Evolutionary conservation across 495 filamentous ascomycete genomes (phyloP).

Genomic region (Pyrenula aspistea): DNA sequence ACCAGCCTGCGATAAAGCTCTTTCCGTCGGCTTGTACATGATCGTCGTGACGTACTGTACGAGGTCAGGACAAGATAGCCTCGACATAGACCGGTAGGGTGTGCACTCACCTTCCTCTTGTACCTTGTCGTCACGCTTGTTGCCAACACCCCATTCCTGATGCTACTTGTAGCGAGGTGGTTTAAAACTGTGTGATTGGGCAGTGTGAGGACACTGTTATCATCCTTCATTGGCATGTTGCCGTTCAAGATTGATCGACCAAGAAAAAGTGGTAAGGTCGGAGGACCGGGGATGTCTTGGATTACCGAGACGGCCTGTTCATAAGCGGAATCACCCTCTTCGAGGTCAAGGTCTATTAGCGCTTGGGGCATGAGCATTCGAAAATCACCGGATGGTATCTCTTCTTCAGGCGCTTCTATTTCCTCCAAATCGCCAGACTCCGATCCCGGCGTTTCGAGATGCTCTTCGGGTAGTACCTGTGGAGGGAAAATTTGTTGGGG

Average conservation of each 20-base stretch:
- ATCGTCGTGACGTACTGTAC: slow-evolving; percentile 90
- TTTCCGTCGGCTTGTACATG: slow-evolving; percentile 78
- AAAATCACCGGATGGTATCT: slow-evolving; percentile 35
- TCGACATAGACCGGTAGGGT: background rate
- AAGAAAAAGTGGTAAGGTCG: slow-evolving; percentile 79
- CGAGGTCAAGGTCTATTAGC: slow-evolving; percentile 71
- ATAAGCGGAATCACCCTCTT: slow-evolving; percentile 62
- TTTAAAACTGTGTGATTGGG: slow-evolving; percentile 97
- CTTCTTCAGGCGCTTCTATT: slow-evolving; percentile 26
- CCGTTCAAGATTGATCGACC: slow-evolving; percentile 91
- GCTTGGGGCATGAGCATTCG: slow-evolving; percentile 64
- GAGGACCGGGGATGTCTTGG: slow-evolving; percentile 67
- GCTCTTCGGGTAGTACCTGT: slow-evolving; percentile 22
- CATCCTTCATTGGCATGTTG: slow-evolving; percentile 84
- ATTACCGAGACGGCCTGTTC: slow-evolving; percentile 57
- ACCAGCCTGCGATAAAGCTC: slow-evolving; percentile 25
- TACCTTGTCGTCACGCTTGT: slow-evolving; percentile 95
- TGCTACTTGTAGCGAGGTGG: slow-evolving; percentile 95
- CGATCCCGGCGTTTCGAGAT: slow-evolving; percentile 16
- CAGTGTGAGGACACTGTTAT: slow-evolving; percentile 89
- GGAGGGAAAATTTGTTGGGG: slow-evolving; percentile 29
- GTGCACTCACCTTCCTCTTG: slow-evolving; percentile 70
- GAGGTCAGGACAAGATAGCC: slow-evolving; percentile 11
- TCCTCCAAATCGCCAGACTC: slow-evolving; percentile 27
- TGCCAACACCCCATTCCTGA: slow-evolving; percentile 91